Evolutionary conservation across 495 filamentous ascomycete genomes (phyloP).

Genomic region (Monascus purpureus): DNA sequence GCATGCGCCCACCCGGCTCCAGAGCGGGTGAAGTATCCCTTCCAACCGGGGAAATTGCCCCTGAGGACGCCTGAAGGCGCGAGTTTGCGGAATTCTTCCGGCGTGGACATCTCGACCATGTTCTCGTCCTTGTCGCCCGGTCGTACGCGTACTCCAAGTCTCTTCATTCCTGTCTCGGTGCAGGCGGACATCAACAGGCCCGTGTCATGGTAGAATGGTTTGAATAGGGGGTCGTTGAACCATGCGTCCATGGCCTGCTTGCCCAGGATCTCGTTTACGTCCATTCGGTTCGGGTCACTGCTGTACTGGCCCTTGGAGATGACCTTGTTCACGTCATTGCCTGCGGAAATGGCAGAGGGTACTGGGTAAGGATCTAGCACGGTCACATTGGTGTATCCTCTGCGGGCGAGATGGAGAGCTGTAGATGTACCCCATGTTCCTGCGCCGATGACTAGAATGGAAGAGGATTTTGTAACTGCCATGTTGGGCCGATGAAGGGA

Average conservation of each 20-base stretch:
- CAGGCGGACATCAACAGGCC: slow-evolving; percentile 12
- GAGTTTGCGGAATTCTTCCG: slow-evolving; percentile 17
- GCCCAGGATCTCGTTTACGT: slow-evolving; percentile 16
- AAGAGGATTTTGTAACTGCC: slow-evolving; percentile 7
- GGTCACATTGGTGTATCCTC: slow-evolving; percentile 29
- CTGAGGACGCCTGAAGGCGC: slow-evolving; percentile 27
- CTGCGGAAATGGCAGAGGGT: slow-evolving; percentile 30
- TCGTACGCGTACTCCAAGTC: slow-evolving; percentile 13
- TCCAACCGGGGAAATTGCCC: slow-evolving; percentile 28
- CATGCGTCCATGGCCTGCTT: slow-evolving; percentile 24
- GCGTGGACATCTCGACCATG: slow-evolving; percentile 3
- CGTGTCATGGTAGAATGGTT: slow-evolving; percentile 28
- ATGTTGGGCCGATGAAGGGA: slow-evolving; percentile 2
- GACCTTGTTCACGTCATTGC: slow-evolving; percentile 37
- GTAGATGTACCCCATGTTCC: slow-evolving; percentile 34
- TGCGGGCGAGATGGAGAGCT: slow-evolving; percentile 29
- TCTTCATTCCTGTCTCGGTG: slow-evolving; percentile 8
- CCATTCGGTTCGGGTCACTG: slow-evolving; percentile 12
- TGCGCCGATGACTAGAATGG: slow-evolving; percentile 12
- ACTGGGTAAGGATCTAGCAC: slow-evolving; percentile 29
- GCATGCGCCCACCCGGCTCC: slow-evolving; percentile 30
- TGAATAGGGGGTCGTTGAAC: slow-evolving; percentile 30
- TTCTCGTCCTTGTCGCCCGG: slow-evolving; percentile 7
- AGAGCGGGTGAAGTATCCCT: slow-evolving; percentile 17
- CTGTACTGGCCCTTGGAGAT: slow-evolving; percentile 12